Conservation (phyloP, 2,329 filamentous ascomycete species). For the Gnomoniopsis smithogilvyi region DNA sequence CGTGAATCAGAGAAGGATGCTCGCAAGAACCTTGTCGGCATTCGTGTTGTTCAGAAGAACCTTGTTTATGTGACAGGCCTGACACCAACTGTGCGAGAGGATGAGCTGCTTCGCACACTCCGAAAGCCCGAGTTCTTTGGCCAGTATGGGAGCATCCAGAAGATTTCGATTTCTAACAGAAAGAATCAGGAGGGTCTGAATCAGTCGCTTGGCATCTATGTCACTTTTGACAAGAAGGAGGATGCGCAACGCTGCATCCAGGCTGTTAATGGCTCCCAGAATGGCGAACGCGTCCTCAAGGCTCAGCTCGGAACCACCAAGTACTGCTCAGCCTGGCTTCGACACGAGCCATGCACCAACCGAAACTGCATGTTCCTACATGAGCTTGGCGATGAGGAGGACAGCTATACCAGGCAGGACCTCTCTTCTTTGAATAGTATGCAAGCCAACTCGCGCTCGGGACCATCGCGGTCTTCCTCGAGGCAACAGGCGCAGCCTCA, state of each 20-base stretch:
- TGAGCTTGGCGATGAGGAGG: conserved; percentile 96
- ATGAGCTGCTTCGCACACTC: conserved; percentile 85
- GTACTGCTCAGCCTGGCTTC: conserved; percentile 95
- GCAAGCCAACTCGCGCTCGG: conserved; percentile 35
- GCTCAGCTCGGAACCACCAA: conserved; percentile 87
- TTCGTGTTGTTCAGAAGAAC: conserved; percentile 97
- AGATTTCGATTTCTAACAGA: conserved; percentile 96
- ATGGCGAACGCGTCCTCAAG: conserved; percentile 81
- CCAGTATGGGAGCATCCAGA: conserved; percentile 97
- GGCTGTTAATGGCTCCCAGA: conserved; percentile 87
- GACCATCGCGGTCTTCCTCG: conserved; percentile 49
- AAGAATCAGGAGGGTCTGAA: conserved; percentile 74
- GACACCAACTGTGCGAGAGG: conserved; percentile 86
- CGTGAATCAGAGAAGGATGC: conserved; percentile 94
- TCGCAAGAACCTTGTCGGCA: conserved; percentile 91
- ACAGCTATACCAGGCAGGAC: conserved; percentile 93
- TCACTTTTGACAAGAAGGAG: conserved; percentile 91
- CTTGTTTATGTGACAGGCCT: conserved; percentile 96
- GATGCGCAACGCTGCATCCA: conserved; percentile 88
- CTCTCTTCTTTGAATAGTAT: conserved; percentile 92
- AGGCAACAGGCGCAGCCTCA: conserved; percentile 44
- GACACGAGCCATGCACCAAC: conserved; percentile 92
- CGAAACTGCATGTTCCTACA: conserved; percentile 97
- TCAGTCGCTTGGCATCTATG: conserved; percentile 92
- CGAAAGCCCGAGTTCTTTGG: conserved; percentile 93